Conservation (phyloP, 768 basidiomycete genomes). For the Amanita muscaria region DNA sequence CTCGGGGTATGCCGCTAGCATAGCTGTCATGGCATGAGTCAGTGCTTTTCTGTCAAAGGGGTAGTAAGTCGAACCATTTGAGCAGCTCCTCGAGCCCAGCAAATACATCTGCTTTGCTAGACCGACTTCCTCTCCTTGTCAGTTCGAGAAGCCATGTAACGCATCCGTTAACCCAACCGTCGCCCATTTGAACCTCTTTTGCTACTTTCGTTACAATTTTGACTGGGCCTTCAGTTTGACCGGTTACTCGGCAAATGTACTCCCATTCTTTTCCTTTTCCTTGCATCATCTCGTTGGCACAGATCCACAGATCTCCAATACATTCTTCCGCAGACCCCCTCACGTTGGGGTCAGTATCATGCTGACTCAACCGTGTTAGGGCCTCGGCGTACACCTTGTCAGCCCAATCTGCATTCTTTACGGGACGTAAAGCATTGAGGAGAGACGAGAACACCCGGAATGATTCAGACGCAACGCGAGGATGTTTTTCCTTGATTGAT, state of each 20-base stretch:
- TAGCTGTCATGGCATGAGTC: conserved; percentile 20
- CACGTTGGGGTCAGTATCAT: conserved; percentile 90
- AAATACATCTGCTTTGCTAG: conserved; percentile 76
- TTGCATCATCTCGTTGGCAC: conserved; percentile 65
- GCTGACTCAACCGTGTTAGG: conserved; percentile 55
- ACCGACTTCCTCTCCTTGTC: conserved; percentile 69
- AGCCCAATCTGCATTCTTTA: conserved; percentile 57
- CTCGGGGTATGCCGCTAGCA: conserved; percentile 37
- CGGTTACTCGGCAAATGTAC: conserved; percentile 59
- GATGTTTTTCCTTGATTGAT: conserved; percentile 74
- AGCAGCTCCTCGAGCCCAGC: conserved; percentile 65
- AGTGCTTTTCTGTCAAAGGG: not conserved
- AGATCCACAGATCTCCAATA: conserved; percentile 82
- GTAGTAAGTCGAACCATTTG: conserved; percentile 37
- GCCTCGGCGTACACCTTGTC: conserved; percentile 71
- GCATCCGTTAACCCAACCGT: conserved; percentile 76
- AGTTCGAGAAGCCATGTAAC: conserved; percentile 70
- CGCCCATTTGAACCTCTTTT: conserved; percentile 55
- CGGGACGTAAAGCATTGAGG: conserved; percentile 64
- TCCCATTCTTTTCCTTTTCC: conserved; percentile 74
- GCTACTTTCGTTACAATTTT: conserved; percentile 82
- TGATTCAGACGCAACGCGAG: conserved; percentile 80
- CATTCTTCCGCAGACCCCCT: conserved; percentile 73
- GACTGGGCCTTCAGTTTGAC: conserved; percentile 68
- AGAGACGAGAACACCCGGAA: conserved; percentile 84